These are phyloP conservation scores for Zygosaccharomyces pseudorouxii DNA, from an alignment of 805 yeast genomes.

Conservation along the genomic window DNA sequence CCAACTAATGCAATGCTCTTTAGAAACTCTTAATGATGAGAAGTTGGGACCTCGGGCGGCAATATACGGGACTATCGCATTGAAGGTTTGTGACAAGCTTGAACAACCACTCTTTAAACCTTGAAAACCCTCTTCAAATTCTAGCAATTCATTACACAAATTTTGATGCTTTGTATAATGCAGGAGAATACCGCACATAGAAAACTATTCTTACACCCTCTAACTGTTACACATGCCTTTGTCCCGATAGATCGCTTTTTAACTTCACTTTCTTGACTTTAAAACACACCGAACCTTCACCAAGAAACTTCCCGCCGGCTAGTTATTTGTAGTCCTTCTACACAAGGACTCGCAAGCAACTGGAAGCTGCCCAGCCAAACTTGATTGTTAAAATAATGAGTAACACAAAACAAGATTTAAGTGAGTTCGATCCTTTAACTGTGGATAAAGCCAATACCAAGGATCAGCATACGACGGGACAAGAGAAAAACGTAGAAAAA, in stretches of 20 bases:
- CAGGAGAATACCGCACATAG: conserved; percentile 57
- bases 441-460: not conserved
- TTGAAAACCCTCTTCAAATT: conserved; percentile 15
- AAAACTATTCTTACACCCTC: not conserved
- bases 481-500: not conserved
- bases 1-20: conserved; percentile 27
- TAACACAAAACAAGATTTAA: not conserved
- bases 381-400: not conserved
- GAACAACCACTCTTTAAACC: conserved; percentile 2
- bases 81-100: conserved; percentile 23
- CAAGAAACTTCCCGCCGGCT: not conserved
- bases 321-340: not conserved
- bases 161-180: conserved; percentile 23
- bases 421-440: conserved; percentile 9
- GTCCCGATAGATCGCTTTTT: not conserved
- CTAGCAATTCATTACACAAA: conserved; percentile 10
- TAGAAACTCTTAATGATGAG: conserved; percentile 29
- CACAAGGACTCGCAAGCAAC: not conserved
- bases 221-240: not conserved
- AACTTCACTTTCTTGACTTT: not conserved
- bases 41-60: conserved; percentile 64
- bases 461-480: conserved; percentile 5
- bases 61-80: conserved; percentile 42
- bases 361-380: not conserved
- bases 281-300: not conserved